phyloP scores from a whole-genome alignment of 2,329 filamentous ascomycete genomes.

The Neodidymelliopsis sp. region DNA sequence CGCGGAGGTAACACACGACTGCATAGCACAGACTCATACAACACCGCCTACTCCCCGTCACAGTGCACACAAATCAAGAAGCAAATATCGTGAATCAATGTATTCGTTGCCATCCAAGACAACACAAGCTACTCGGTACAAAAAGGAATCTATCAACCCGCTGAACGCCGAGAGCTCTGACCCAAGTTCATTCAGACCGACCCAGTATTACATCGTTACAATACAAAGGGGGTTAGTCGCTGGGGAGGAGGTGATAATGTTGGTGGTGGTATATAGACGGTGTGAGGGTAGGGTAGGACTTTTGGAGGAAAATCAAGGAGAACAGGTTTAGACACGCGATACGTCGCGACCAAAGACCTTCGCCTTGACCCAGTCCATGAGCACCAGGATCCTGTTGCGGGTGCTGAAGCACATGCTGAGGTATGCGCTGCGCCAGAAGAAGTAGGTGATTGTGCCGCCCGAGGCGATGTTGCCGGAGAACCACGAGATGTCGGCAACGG shows the following conservation, averaged over 20 bases:
- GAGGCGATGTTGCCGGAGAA: constrained; percentile 95
- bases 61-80: too few relatives aligned
- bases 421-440: constrained; percentile 98
- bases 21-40: too few relatives aligned
- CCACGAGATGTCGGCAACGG: constrained; percentile 97
- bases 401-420: constrained; percentile 99
- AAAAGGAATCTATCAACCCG: constrained; percentile 16
- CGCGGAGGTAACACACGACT: too few relatives aligned
- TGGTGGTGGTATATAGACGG: constrained; percentile 18
- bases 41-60: too few relatives aligned
- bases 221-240: constrained; percentile 7
- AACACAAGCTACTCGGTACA: too few relatives aligned
- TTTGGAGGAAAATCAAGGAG: neutral
- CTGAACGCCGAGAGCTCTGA: constrained; percentile 18
- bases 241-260: constrained; percentile 14
- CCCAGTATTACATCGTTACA: constrained; percentile 20
- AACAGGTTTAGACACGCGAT: constrained; percentile 66
- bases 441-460: constrained; percentile 91
- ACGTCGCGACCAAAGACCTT: constrained; percentile 97
- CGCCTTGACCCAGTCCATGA: constrained; percentile 96
- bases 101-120: too few relatives aligned
- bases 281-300: constrained; percentile 5
- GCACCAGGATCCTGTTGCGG: constrained; percentile 91
- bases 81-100: too few relatives aligned
- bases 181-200: constrained; percentile 11